A percentile compares a stretch with the other conserved stretches of the same genome.
Conservation (phyloP, 2,329 filamentous ascomycete genomes). For the Myriosclerotinia duriaeana region DNA sequence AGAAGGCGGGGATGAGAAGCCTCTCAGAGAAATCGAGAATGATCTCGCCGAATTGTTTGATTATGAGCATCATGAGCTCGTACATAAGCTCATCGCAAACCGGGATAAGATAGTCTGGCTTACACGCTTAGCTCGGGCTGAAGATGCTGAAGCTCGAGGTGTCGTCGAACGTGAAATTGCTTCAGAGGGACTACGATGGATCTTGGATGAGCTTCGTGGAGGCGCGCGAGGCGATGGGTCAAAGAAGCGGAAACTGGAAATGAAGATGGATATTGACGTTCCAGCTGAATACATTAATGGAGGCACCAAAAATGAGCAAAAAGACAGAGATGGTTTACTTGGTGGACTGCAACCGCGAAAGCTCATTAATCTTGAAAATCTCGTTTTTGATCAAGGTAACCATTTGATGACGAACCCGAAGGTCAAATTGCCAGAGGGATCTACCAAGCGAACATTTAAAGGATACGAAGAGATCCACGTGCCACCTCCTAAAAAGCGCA, state of each 20-base stretch:
- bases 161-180: conserved; percentile 88
- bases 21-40: conserved; percentile 91
- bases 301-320: conserved; percentile 51
- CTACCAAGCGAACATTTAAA: conserved; percentile 93
- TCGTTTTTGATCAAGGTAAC: conserved; percentile 96
- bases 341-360: conserved; percentile 84
- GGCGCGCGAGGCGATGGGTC: conserved; percentile 58
- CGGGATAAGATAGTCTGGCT: conserved; percentile 95
- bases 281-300: conserved; percentile 58
- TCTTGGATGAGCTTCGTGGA: conserved; percentile 84
- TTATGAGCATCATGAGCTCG: conserved; percentile 91
- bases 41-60: conserved; percentile 98
- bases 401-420: conserved; percentile 99
- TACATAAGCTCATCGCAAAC: conserved; percentile 87
- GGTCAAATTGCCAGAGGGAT: conserved; percentile 88
- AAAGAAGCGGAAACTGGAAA: conserved; percentile 70
- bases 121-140: conserved; percentile 79
- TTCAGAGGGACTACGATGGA: conserved; percentile 79
- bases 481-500: conserved; percentile 84
- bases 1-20: conserved; percentile 78
- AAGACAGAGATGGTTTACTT: conserved; percentile 65
- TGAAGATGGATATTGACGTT: conserved; percentile 93
- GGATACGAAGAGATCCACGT: conserved; percentile 99
- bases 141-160: conserved; percentile 72
- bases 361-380: conserved; percentile 89